Conservation (phyloP, 768 basidiomycete genomes). For the Pisolithus tinctorius region DNA sequence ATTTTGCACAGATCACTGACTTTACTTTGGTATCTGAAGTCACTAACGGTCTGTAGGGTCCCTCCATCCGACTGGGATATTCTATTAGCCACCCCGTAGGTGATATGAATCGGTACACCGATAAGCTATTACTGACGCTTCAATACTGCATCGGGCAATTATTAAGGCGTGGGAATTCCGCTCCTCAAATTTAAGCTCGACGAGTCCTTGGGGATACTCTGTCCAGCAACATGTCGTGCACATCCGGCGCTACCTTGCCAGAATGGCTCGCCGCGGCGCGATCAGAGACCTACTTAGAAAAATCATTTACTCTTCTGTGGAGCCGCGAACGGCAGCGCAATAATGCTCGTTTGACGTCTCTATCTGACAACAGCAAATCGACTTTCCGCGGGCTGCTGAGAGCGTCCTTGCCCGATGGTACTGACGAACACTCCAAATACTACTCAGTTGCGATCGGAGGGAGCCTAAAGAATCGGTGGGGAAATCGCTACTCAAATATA, state of each 20-base stretch:
- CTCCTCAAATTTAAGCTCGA: too few species aligned
- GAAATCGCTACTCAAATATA: constrained; percentile 71
- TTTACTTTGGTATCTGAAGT: constrained; percentile 19
- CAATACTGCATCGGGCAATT: too few species aligned
- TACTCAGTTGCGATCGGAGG: constrained; percentile 54
- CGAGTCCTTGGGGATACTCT: background rate
- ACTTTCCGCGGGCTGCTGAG: constrained; percentile 3
- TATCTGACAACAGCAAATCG: constrained; percentile 7
- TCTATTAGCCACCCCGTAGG: too few species aligned
- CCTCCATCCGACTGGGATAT: constrained; percentile 14
- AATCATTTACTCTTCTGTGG: background rate
- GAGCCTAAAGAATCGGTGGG: constrained; percentile 34
- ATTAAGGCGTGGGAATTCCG: too few species aligned
- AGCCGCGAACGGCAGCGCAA: background rate
- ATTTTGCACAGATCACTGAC: constrained; percentile 38
- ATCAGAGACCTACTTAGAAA: background rate
- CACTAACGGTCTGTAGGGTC: constrained; percentile 15
- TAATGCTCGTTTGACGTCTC: constrained; percentile 7
- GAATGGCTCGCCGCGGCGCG: background rate
- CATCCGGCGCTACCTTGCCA: background rate
- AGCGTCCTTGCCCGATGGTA: constrained; percentile 1
- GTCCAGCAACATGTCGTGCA: background rate
- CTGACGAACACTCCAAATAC: constrained; percentile 27
- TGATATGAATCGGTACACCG: too few species aligned
- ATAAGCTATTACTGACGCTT: too few species aligned